Evolutionary conservation across 306 rosid genomes (phyloP).

Genomic region (Begonia fuchsioides): DNA sequence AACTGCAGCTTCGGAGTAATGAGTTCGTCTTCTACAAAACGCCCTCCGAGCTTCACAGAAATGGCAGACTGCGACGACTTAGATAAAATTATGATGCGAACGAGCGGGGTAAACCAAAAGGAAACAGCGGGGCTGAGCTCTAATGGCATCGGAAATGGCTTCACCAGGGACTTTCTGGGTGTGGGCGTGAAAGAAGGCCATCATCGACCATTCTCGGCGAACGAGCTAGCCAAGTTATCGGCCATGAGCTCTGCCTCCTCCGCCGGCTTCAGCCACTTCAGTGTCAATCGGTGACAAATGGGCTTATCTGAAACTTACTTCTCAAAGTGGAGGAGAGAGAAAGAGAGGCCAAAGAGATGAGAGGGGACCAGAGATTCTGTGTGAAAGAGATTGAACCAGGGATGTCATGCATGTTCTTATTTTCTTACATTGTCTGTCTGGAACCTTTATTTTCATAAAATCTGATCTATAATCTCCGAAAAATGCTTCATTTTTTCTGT

Average conservation of each 20-base stretch:
- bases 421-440: too few relatives aligned
- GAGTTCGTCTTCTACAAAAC: slow-evolving; percentile 15
- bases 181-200: slow-evolving; percentile 30
- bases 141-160: slow-evolving; percentile 15
- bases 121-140: neutral
- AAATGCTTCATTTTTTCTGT: too few relatives aligned
- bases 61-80: slow-evolving; percentile 4
- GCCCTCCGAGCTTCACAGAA: too few relatives aligned
- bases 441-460: too few relatives aligned
- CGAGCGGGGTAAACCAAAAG: neutral
- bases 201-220: slow-evolving; percentile 28
- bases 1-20: slow-evolving; percentile 40
- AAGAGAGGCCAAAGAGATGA: neutral
- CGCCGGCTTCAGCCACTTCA: slow-evolving; percentile 45
- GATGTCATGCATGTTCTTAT: slow-evolving; percentile 24
- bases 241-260: slow-evolving; percentile 13
- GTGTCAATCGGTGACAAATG: slow-evolving; percentile 22
- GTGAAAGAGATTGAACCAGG: slow-evolving; percentile 21
- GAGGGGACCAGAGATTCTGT: slow-evolving; percentile 24
- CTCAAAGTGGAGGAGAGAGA: neutral
- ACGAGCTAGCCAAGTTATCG: slow-evolving; percentile 54
- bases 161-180: slow-evolving; percentile 83
- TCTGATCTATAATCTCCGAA: too few relatives aligned
- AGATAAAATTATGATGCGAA: slow-evolving; percentile 28
- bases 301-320: too few relatives aligned